Conservation (phyloP, 1,139 yeast genomes). For the Yamadazyma conglobata region DNA sequence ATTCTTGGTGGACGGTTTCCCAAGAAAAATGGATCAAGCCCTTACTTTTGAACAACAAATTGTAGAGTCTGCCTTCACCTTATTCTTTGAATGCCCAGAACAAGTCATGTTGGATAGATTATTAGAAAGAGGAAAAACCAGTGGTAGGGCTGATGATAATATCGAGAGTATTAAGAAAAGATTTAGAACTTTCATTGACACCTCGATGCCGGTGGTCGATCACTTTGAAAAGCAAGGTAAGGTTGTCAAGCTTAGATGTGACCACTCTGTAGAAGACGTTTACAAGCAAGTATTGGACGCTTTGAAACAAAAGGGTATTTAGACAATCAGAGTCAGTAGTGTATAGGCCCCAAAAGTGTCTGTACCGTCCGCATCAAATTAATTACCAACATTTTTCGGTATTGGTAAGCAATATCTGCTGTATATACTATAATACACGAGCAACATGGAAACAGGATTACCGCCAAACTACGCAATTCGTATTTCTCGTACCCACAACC, state of each 20-base stretch:
- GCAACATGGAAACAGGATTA: slow-evolving; percentile 56
- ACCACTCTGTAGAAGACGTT: slow-evolving; percentile 76
- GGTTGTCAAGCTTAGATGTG: slow-evolving; percentile 78
- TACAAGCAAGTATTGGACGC: slow-evolving; percentile 68
- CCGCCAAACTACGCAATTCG: slow-evolving; percentile 84
- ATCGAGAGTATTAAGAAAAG: slow-evolving; percentile 86
- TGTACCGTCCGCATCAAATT: too few species aligned
- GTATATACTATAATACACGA: too few species aligned
- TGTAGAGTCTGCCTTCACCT: slow-evolving; percentile 71
- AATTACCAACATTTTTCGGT: too few species aligned
- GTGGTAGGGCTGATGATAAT: slow-evolving; percentile 93
- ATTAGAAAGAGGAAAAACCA: slow-evolving; percentile 87
- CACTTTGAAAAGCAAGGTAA: slow-evolving; percentile 71
- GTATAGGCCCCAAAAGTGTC: too few species aligned
- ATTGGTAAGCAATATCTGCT: too few species aligned
- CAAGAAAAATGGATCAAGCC: slow-evolving; percentile 98
- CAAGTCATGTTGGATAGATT: slow-evolving; percentile 79
- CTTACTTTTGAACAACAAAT: slow-evolving; percentile 80
- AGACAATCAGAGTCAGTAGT: too few species aligned
- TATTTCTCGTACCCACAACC: slow-evolving; percentile 74
- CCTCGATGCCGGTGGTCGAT: slow-evolving; percentile 93
- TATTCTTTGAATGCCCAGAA: slow-evolving; percentile 95
- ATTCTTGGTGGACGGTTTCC: slow-evolving; percentile 93
- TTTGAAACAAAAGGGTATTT: slow-evolving; percentile 42
- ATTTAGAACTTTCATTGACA: slow-evolving; percentile 79